Evolutionary conservation across 768 basidiomycete genomes (phyloP).

Genomic region (Dacryopinax spathularia): DNA sequence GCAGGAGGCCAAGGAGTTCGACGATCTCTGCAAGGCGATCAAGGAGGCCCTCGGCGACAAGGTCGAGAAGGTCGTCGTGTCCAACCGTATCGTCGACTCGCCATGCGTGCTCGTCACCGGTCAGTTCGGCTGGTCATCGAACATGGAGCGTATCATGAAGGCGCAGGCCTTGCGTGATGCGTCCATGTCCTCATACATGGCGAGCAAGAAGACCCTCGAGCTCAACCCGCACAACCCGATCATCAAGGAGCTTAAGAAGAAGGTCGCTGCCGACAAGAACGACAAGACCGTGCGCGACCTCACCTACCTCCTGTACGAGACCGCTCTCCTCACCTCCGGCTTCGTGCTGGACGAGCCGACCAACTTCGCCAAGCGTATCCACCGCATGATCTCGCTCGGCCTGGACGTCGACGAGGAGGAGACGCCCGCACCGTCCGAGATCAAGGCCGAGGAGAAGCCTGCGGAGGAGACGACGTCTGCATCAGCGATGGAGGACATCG

Average conservation of each 20-base stretch:
- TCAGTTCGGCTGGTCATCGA: constrained; percentile 98
- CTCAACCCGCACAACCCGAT: constrained; percentile 85
- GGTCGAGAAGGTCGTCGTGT: constrained; percentile 97
- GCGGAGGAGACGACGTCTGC: constrained; percentile 37
- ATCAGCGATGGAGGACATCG: constrained; percentile 93
- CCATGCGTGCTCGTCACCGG: constrained; percentile 96
- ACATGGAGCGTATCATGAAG: constrained; percentile 99
- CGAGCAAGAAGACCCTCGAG: constrained; percentile 94
- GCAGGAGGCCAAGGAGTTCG: constrained; percentile 66
- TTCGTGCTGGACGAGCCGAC: constrained; percentile 94
- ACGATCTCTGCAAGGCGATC: constrained; percentile 82
- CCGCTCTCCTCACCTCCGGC: constrained; percentile 84
- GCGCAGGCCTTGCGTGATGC: constrained; percentile 93
- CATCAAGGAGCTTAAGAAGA: constrained; percentile 89
- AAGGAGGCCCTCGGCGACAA: constrained; percentile 98
- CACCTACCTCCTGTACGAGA: constrained; percentile 93
- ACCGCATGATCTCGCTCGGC: constrained; percentile 91
- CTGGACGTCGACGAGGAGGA: constrained; percentile 79
- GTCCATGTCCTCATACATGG: constrained; percentile 99
- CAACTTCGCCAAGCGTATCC: constrained; percentile 88
- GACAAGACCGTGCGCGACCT: constrained; percentile 98
- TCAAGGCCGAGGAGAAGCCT: constrained; percentile 21
- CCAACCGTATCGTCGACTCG: constrained; percentile 94
- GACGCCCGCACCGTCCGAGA: constrained; percentile 38
- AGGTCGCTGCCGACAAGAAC: constrained; percentile 92